phyloP scores from a whole-genome alignment of 2,329 filamentous ascomycete species.

The Fusarium transvaalense region DNA sequence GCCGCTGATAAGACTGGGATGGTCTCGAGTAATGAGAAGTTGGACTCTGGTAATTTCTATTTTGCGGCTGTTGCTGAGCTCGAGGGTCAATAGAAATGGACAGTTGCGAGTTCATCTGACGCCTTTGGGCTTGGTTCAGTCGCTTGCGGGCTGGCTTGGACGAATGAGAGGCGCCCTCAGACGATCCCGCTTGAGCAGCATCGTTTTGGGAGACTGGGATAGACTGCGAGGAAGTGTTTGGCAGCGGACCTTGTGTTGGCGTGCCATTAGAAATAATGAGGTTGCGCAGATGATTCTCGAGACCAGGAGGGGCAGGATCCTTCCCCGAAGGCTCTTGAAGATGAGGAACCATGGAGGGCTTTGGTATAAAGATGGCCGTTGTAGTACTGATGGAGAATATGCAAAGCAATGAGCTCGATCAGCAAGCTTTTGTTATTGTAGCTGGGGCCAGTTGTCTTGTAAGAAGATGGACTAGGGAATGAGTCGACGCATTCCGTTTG shows the following conservation, averaged over 20 bases:
- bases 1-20: slow-evolving; percentile 43
- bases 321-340: slow-evolving; percentile 8
- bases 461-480: slow-evolving; percentile 22
- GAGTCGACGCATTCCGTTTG: slow-evolving; percentile 18
- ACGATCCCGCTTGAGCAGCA: background rate
- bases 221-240: slow-evolving; percentile 12
- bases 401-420: background rate
- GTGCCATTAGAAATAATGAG: slow-evolving; percentile 69
- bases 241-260: slow-evolving; percentile 25
- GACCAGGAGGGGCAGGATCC: slow-evolving; percentile 39
- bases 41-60: slow-evolving; percentile 50
- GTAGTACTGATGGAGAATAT: background rate
- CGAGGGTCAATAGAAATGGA: slow-evolving; percentile 67
- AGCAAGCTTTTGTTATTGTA: background rate
- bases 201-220: slow-evolving; percentile 2
- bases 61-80: slow-evolving; percentile 42
- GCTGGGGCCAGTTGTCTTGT: background rate
- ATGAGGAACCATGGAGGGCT: slow-evolving; percentile 24
- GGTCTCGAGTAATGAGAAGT: slow-evolving; percentile 46
- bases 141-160: slow-evolving; percentile 61
- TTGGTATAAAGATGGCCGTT: background rate
- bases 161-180: slow-evolving; percentile 24
- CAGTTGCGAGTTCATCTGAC: slow-evolving; percentile 71
- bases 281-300: slow-evolving; percentile 70
- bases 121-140: slow-evolving; percentile 72